A percentile compares a stretch with the other conserved stretches of the same genome.
Conservation (phyloP, 2,329 filamentous ascomycete genomes). For the Trichoderma gracile region DNA sequence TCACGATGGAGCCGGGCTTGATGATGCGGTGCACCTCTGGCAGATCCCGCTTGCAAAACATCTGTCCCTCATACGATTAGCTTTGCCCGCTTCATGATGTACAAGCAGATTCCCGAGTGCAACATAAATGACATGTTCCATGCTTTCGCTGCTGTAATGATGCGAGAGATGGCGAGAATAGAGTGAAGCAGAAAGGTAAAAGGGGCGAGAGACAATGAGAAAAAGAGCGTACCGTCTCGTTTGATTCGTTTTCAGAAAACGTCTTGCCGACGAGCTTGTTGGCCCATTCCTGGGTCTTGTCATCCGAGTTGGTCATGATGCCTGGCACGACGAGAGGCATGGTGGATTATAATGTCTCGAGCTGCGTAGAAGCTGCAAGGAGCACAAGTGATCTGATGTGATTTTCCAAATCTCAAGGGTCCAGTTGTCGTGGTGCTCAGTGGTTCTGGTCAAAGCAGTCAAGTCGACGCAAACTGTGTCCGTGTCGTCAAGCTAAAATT, state of each 20-base stretch:
- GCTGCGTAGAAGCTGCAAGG: background rate
- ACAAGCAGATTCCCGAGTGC: too few relatives aligned
- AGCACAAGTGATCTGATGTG: too few relatives aligned
- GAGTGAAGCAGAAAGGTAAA: background rate
- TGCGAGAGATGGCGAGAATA: background rate
- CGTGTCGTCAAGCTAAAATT: too few relatives aligned
- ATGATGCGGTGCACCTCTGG: slow-evolving; percentile 59
- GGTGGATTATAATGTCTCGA: slow-evolving; percentile 28
- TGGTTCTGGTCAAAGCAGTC: too few relatives aligned
- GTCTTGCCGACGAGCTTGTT: slow-evolving; percentile 66
- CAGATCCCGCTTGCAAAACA: slow-evolving; percentile 61
- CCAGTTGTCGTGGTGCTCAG: too few relatives aligned
- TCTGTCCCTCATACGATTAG: slow-evolving; percentile 41
- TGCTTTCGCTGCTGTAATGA: too few relatives aligned
- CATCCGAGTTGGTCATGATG: slow-evolving; percentile 49
- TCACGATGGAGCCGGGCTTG: slow-evolving; percentile 57
- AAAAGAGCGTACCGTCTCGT: slow-evolving; percentile 51
- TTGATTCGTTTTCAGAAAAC: slow-evolving; percentile 51
- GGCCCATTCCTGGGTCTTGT: slow-evolving; percentile 59
- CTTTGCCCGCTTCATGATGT: background rate
- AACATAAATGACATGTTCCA: too few relatives aligned
- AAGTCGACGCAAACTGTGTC: too few relatives aligned
- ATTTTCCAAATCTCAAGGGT: too few relatives aligned
- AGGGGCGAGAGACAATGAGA: background rate
- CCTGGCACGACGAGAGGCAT: slow-evolving; percentile 68